These are phyloP conservation scores for Xylariales sp. DNA, from an alignment of 2,329 filamentous ascomycete genomes.

Conservation along the genomic window DNA sequence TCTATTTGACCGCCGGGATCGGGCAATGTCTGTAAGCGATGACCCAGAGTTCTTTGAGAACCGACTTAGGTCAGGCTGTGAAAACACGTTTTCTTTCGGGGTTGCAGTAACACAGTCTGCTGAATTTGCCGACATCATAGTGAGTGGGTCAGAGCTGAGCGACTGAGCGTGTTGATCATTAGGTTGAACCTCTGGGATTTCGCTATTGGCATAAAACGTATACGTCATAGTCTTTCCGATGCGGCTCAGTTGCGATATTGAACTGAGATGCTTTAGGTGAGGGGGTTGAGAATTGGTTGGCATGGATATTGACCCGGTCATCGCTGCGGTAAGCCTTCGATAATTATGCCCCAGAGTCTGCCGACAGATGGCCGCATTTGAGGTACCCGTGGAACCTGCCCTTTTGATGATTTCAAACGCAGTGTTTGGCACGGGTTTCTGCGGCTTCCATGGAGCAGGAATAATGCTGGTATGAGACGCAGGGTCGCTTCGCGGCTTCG, in stretches of 20 bases:
- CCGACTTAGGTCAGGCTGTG: conserved; percentile 35
- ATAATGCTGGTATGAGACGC: conserved; percentile 32
- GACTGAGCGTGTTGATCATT: conserved; percentile 24
- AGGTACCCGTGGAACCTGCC: conserved; percentile 47
- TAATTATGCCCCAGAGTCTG: conserved; percentile 49
- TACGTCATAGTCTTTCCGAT: conserved; percentile 57
- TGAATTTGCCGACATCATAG: not conserved
- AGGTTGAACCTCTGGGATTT: conserved; percentile 13
- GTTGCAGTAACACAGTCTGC: not conserved
- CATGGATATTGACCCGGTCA: conserved; percentile 49
- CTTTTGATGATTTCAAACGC: conserved; percentile 52
- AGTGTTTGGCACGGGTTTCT: conserved; percentile 50
- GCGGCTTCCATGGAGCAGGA: conserved; percentile 48
- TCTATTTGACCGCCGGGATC: conserved; percentile 5
- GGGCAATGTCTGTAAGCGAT: conserved; percentile 39
- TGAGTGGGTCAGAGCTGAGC: not conserved
- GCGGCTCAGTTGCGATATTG: conserved; percentile 53
- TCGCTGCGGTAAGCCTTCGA: conserved; percentile 51
- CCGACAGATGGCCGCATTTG: conserved; percentile 49
- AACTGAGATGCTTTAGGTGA: conserved; percentile 55
- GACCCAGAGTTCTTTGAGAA: conserved; percentile 32
- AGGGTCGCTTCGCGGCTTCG: conserved; percentile 25
- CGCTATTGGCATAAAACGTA: conserved; percentile 51
- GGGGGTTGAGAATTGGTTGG: conserved; percentile 53
- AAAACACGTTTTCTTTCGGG: conserved; percentile 34